These are phyloP conservation scores for Claviceps sp. DNA, from an alignment of 2,329 filamentous ascomycete genomes.

Conservation along the genomic window DNA sequence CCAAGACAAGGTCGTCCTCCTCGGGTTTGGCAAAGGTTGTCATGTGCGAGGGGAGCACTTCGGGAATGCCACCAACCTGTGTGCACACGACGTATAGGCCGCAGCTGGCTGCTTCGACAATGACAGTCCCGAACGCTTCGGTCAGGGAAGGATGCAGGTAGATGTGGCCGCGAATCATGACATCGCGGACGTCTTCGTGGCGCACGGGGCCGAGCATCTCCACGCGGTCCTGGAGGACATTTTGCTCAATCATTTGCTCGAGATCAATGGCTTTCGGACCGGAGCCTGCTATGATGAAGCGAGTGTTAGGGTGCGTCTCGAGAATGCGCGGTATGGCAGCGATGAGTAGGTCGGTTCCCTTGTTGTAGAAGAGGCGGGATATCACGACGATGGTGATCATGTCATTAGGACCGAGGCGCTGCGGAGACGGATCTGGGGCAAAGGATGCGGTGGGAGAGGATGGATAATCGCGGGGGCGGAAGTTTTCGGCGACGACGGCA, in stretches of 20 bases:
- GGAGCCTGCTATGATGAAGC: conserved; percentile 91
- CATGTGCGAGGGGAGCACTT: conserved; percentile 93
- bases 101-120: conserved; percentile 92
- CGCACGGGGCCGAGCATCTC: conserved; percentile 84
- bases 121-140: conserved; percentile 94
- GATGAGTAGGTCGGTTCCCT: conserved; percentile 93
- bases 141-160: conserved; percentile 92
- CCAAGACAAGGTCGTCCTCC: conserved; percentile 84
- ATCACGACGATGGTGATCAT: conserved; percentile 95
- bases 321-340: conserved; percentile 89
- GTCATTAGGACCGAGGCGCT: conserved; percentile 66
- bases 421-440: conserved; percentile 38
- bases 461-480: conserved; percentile 49
- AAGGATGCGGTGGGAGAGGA: conserved; percentile 21
- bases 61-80: conserved; percentile 89
- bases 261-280: conserved; percentile 95
- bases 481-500: conserved; percentile 92
- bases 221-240: conserved; percentile 85
- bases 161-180: conserved; percentile 94
- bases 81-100: conserved; percentile 95
- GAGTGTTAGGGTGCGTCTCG: conserved; percentile 77
- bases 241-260: conserved; percentile 95
- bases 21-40: conserved; percentile 94
- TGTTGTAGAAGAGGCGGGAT: conserved; percentile 95
- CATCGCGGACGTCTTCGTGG: conserved; percentile 91